Evolutionary conservation across 2,329 filamentous ascomycete species (phyloP).

Genomic region (Amesomyces nigricolor): DNA sequence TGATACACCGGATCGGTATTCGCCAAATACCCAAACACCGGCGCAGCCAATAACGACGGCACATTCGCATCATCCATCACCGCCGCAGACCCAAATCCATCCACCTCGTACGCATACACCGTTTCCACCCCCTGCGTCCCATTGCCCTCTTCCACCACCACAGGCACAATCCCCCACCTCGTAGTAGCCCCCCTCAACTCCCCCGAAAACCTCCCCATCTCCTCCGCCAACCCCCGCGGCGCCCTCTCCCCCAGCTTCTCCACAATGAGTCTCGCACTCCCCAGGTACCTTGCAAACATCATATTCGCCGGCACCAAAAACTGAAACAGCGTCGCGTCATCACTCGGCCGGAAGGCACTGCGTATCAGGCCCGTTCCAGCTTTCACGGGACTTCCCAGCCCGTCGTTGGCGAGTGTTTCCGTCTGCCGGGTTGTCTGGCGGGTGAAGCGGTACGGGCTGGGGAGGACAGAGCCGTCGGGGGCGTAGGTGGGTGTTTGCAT

Average conservation of each 20-base stretch:
- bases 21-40: slow-evolving; percentile 56
- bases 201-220: slow-evolving; percentile 54
- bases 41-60: slow-evolving; percentile 55
- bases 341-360: slow-evolving; percentile 83
- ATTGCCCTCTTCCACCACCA: slow-evolving; percentile 26
- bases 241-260: slow-evolving; percentile 33
- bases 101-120: slow-evolving; percentile 67
- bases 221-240: slow-evolving; percentile 43
- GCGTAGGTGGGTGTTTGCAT: slow-evolving; percentile 73
- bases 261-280: slow-evolving; percentile 43
- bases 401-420: slow-evolving; percentile 72
- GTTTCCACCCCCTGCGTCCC: slow-evolving; percentile 43
- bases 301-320: slow-evolving; percentile 88
- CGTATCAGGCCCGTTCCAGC: slow-evolving; percentile 75
- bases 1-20: slow-evolving; percentile 59
- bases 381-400: slow-evolving; percentile 74
- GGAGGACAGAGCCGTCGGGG: slow-evolving; percentile 48
- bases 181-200: slow-evolving; percentile 36
- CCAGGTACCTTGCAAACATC: slow-evolving; percentile 66
- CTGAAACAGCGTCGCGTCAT: slow-evolving; percentile 80
- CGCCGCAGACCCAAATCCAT: slow-evolving; percentile 58
- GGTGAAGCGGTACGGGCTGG: slow-evolving; percentile 67
- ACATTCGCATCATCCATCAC: slow-evolving; percentile 66
- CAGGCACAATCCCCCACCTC: slow-evolving; percentile 41
- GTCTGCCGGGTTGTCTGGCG: slow-evolving; percentile 67